A percentile compares a stretch with the other conserved stretches of the same genome.
phyloP scores from a whole-genome alignment of 805 yeast species.

The Schizosaccharomyces octosporus region DNA sequence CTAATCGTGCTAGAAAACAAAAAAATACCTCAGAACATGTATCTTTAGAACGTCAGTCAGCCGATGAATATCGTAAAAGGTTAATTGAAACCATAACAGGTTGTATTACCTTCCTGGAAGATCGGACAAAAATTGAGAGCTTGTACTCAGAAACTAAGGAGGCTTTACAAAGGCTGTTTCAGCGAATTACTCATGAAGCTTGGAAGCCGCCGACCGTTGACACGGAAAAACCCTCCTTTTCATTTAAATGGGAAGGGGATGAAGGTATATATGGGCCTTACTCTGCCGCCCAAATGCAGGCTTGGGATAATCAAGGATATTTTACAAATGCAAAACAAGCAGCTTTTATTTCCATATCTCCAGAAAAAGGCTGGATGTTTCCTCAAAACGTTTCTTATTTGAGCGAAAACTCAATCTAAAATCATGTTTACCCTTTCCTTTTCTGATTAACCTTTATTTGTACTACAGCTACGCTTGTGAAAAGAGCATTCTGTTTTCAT shows the following conservation, averaged over 20 bases:
- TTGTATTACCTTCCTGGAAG: neutral
- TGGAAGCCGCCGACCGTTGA: neutral
- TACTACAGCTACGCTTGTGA: no score
- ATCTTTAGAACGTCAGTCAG: neutral
- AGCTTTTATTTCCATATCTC: neutral
- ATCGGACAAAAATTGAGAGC: neutral
- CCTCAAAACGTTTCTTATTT: neutral
- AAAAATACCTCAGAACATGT: neutral
- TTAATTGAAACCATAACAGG: neutral
- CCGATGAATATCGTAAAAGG: neutral
- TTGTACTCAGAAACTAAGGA: neutral
- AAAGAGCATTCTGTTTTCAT: no score
- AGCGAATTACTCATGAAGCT: neutral
- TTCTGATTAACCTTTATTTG: no score
- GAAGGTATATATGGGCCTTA: conserved; percentile 2
- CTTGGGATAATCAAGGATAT: conserved; percentile 1
- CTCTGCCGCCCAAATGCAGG: neutral
- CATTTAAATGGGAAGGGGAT: neutral
- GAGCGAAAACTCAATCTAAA: neutral
- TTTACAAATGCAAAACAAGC: neutral
- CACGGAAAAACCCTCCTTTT: neutral
- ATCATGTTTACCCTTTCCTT: no score
- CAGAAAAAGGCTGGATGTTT: neutral
- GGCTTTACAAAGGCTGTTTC: neutral
- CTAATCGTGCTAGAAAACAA: neutral